Evolutionary conservation across 495 filamentous ascomycete species (phyloP).

Genomic region (Trypethelium eluteriae): DNA sequence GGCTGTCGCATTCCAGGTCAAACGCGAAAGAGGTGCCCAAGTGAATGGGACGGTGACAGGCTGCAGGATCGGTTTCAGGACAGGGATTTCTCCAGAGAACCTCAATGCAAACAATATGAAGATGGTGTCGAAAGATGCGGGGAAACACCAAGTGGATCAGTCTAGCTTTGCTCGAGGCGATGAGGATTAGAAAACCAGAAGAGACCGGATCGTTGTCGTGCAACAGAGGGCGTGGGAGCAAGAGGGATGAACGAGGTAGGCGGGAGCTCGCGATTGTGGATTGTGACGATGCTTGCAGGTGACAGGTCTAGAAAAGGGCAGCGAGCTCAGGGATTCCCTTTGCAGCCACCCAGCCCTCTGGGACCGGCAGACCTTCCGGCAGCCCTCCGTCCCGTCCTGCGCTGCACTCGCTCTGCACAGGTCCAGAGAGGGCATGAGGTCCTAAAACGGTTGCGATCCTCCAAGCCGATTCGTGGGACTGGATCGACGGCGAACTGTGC

Average conservation of each 20-base stretch:
- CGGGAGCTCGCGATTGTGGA: not conserved
- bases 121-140: not conserved
- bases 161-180: not conserved
- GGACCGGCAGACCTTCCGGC: slow-evolving; percentile 12
- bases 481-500: not conserved
- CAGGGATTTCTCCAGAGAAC: slow-evolving; percentile 2
- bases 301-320: slow-evolving; percentile 4
- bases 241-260: not conserved
- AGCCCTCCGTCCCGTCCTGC: not conserved
- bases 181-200: not conserved
- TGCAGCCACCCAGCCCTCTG: not conserved
- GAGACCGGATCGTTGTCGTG: slow-evolving; percentile 3
- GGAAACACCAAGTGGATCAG: not conserved
- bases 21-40: not conserved
- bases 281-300: slow-evolving; percentile 12
- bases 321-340: slow-evolving; percentile 1
- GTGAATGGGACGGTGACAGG: not conserved
- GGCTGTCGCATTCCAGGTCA: not conserved
- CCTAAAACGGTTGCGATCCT: not conserved
- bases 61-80: not conserved
- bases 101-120: not conserved
- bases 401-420: not conserved
- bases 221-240: slow-evolving; percentile 4
- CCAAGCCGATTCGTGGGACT: slow-evolving; percentile 6
- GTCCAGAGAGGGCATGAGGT: not conserved